Percentiles rank a stretch among this genome's conserved stretches.
Conservation (phyloP, 2,329 filamentous ascomycete species). For the Malbranchea zuffiana region DNA sequence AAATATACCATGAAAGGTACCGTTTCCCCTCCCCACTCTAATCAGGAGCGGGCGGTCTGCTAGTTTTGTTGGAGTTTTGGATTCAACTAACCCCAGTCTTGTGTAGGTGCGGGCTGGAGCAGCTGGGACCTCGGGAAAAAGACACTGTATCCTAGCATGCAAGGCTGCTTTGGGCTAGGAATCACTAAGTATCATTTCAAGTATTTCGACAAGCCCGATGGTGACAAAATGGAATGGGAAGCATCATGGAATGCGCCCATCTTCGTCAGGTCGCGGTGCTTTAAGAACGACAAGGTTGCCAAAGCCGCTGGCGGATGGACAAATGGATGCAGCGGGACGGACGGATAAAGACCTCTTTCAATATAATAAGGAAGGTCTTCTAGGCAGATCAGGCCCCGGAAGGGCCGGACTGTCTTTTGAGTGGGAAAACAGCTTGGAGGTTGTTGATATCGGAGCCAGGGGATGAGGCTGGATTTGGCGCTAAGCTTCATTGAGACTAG, state of each 20-base stretch:
- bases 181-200: constrained; percentile 20
- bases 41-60: not conserved
- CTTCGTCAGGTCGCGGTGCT: constrained; percentile 15
- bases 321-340: constrained; percentile 8
- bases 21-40: not conserved
- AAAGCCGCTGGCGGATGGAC: constrained; percentile 5
- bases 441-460: no score
- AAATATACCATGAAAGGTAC: constrained; percentile 16
- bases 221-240: constrained; percentile 19
- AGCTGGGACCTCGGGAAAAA: constrained; percentile 20
- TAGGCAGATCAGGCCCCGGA: no score
- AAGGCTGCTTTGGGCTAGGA: constrained; percentile 16
- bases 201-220: constrained; percentile 18
- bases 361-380: no score
- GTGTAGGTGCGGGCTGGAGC: constrained; percentile 18
- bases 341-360: no score
- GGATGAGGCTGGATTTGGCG: no score
- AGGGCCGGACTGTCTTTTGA: no score
- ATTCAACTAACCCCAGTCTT: not conserved
- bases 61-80: not conserved
- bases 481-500: no score
- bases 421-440: no score
- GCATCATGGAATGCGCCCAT: constrained; percentile 17
- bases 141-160: constrained; percentile 15
- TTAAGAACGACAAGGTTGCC: constrained; percentile 18